These are phyloP conservation scores for Elsinoe ampelina DNA, from an alignment of 2,329 filamentous ascomycete genomes.

Conservation along the genomic window DNA sequence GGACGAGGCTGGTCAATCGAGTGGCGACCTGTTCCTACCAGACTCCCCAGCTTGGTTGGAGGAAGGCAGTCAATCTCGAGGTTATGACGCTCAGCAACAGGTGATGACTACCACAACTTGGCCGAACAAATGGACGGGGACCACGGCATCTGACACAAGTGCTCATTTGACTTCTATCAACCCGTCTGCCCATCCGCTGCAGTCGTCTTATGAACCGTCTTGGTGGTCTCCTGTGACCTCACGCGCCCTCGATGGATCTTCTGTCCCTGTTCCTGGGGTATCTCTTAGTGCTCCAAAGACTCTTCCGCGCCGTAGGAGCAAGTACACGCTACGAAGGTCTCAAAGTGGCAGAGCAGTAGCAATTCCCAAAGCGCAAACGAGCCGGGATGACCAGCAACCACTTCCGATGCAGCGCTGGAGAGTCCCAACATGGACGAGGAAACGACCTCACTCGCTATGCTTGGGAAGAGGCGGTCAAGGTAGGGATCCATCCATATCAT, in stretches of 20 bases:
- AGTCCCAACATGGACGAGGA: slow-evolving; percentile 17
- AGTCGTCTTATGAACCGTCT: too few species aligned
- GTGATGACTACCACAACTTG: too few species aligned
- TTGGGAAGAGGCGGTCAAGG: neutral
- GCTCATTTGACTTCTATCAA: too few species aligned
- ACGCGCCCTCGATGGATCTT: neutral
- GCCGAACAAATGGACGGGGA: too few species aligned
- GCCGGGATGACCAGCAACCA: neutral
- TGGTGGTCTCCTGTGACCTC: neutral
- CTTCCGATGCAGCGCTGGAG: slow-evolving; percentile 58
- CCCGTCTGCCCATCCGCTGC: too few species aligned
- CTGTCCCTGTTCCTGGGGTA: neutral
- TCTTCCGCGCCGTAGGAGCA: neutral
- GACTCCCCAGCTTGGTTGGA: too few species aligned
- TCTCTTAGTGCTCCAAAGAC: neutral
- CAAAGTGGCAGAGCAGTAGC: neutral
- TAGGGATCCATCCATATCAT: neutral
- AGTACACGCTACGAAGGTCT: neutral
- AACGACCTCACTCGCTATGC: neutral
- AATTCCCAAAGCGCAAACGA: neutral
- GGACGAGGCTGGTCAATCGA: too few species aligned
- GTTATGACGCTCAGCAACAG: too few species aligned
- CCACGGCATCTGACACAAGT: too few species aligned
- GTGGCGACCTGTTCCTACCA: too few species aligned
- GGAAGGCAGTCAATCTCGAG: too few species aligned